phyloP scores from a whole-genome alignment of 2,329 filamentous ascomycete species.

The Scolecobasidium constrictum region DNA sequence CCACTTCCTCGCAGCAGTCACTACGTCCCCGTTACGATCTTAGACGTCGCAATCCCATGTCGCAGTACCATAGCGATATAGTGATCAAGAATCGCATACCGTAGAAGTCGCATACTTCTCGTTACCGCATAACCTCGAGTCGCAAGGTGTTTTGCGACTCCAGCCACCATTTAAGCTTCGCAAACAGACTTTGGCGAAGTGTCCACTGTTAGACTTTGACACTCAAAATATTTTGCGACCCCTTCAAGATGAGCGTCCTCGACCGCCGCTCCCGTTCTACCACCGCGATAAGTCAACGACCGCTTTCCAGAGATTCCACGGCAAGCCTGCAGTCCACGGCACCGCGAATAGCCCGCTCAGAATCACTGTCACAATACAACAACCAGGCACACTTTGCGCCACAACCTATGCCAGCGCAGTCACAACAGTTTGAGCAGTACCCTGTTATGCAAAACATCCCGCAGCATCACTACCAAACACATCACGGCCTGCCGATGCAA shows the following conservation, averaged over 20 bases:
- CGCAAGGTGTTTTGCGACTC: no score
- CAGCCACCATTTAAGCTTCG: no score
- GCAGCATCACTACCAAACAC: background rate
- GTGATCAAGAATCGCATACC: no score
- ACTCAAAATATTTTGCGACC: no score
- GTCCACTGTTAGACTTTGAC: no score
- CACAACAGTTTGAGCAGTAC: background rate
- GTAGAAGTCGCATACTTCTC: no score
- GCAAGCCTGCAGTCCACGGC: constrained; percentile 31
- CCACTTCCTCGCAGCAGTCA: no score
- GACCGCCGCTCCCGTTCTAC: constrained; percentile 33
- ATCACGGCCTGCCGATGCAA: background rate
- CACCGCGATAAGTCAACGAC: constrained; percentile 32
- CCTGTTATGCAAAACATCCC: background rate
- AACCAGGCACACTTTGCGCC: background rate
- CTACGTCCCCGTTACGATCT: no score
- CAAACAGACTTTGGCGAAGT: no score
- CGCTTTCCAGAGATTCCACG: constrained; percentile 37
- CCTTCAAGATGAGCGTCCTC: constrained; percentile 27
- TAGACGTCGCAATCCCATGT: no score
- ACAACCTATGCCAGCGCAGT: background rate
- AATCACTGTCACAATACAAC: background rate
- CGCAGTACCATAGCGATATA: no score
- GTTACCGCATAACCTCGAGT: no score
- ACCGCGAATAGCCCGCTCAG: background rate